Evolutionary conservation across 176 grass and related monocot genomes (phyloP).

Genomic region (Triticum turgidum): DNA sequence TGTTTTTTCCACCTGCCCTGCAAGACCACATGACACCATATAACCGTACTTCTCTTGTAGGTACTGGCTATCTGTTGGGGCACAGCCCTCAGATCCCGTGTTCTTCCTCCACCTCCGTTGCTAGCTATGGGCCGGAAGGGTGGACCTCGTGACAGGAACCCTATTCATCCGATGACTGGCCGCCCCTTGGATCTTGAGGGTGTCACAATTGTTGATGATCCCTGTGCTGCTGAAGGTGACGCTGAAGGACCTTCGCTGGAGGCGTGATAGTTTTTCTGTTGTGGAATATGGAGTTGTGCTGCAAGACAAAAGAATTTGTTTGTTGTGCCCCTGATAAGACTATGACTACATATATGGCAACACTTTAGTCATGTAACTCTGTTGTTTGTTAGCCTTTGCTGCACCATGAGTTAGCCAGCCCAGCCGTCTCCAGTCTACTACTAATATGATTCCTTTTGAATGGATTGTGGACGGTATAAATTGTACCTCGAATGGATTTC

Average conservation of each 20-base stretch:
- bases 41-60: slow-evolving; percentile 26
- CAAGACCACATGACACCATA: not conserved
- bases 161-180: slow-evolving; percentile 79
- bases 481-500: not conserved
- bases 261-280: not conserved
- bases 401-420: not conserved
- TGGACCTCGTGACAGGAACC: slow-evolving; percentile 60
- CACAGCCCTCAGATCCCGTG: slow-evolving; percentile 86
- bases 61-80: slow-evolving; percentile 80
- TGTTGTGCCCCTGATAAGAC: slow-evolving; percentile 24
- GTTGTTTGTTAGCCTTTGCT: not conserved
- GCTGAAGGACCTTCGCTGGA: slow-evolving; percentile 9
- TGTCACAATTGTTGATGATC: slow-evolving; percentile 24
- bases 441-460: not conserved
- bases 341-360: not conserved
- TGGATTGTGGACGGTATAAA: not conserved
- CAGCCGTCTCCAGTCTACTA: not conserved
- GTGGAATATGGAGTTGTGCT: slow-evolving; percentile 16
- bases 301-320: slow-evolving; percentile 16
- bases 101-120: slow-evolving; percentile 69
- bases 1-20: not conserved
- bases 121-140: slow-evolving; percentile 70
- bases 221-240: slow-evolving; percentile 24
- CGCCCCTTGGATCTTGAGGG: slow-evolving; percentile 44
- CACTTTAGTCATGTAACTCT: not conserved